Conservation (phyloP, 192 early-diverging fungal species). For the Pilaira anomala region DNA sequence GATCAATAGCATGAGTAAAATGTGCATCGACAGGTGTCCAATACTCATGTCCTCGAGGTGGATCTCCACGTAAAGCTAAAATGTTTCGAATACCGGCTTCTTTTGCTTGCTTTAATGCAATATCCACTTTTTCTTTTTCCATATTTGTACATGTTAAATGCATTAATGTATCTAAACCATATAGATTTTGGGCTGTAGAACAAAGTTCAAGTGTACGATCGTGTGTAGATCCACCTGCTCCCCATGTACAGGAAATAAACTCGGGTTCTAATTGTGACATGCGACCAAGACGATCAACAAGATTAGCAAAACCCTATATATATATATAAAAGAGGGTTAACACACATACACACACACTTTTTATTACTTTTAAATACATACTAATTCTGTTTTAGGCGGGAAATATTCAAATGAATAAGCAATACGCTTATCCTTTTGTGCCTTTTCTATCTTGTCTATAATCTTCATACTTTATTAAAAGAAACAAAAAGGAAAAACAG, state of each 20-base stretch:
- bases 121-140: constrained; percentile 74
- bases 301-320: constrained; percentile 69
- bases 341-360: not conserved
- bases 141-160: constrained; percentile 92
- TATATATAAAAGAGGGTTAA: not conserved
- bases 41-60: constrained; percentile 73
- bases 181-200: constrained; percentile 67
- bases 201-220: constrained; percentile 71
- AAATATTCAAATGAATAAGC: constrained; percentile 95
- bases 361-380: constrained; percentile 19
- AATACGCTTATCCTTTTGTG: constrained; percentile 56
- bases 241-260: constrained; percentile 85
- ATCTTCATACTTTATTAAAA: constrained; percentile 55
- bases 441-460: constrained; percentile 65
- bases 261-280: constrained; percentile 73
- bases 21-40: constrained; percentile 72
- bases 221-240: constrained; percentile 75
- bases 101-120: constrained; percentile 57
- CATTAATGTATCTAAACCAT: constrained; percentile 79
- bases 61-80: constrained; percentile 80
- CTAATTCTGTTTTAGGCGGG: constrained; percentile 89
- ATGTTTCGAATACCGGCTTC: constrained; percentile 78
- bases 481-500: not conserved
- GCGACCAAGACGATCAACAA: constrained; percentile 79
- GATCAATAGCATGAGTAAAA: constrained; percentile 73